These are phyloP conservation scores for Phytophthora colocasiae DNA, from an alignment of 352 stramenopile genomes.

Conservation along the genomic window DNA sequence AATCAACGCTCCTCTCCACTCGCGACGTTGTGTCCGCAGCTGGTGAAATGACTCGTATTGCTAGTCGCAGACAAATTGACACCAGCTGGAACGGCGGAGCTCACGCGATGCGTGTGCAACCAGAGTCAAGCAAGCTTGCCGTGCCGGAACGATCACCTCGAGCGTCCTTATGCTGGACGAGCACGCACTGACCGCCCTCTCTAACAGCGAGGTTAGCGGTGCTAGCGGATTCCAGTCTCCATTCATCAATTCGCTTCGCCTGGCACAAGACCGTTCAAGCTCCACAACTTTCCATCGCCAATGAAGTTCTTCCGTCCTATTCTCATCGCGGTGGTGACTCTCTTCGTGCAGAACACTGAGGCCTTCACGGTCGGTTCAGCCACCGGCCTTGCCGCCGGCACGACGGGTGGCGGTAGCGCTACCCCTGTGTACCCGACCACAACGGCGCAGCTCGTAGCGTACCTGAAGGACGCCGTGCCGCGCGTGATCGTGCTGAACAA, in stretches of 20 bases:
- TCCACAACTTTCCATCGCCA: neutral
- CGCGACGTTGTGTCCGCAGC: slow-evolving; percentile 9
- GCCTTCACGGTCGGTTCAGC: slow-evolving; percentile 36
- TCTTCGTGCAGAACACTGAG: slow-evolving; percentile 23
- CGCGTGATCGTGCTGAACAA: slow-evolving; percentile 50
- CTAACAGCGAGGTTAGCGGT: slow-evolving; percentile 18
- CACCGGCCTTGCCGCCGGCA: slow-evolving; percentile 38
- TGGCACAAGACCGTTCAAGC: slow-evolving; percentile 7
- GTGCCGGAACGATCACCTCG: slow-evolving; percentile 26
- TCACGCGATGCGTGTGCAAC: slow-evolving; percentile 18
- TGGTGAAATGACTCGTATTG: slow-evolving; percentile 23
- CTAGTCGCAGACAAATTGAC: slow-evolving; percentile 22
- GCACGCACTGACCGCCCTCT: neutral
- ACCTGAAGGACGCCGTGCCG: slow-evolving; percentile 34
- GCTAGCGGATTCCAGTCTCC: neutral
- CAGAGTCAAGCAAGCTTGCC: slow-evolving; percentile 10
- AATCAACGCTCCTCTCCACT: slow-evolving; percentile 23
- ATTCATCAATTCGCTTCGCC: slow-evolving; percentile 24
- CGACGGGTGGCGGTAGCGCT: slow-evolving; percentile 45
- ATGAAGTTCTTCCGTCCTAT: slow-evolving; percentile 37
- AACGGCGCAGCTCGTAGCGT: slow-evolving; percentile 41
- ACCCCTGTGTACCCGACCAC: slow-evolving; percentile 43
- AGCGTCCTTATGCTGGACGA: neutral
- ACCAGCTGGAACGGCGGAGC: slow-evolving; percentile 27
- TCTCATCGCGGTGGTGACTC: slow-evolving; percentile 27